These are phyloP conservation scores for Coffea eugenioides DNA, from an alignment of 257 asterid genomes.

Conservation along the genomic window DNA sequence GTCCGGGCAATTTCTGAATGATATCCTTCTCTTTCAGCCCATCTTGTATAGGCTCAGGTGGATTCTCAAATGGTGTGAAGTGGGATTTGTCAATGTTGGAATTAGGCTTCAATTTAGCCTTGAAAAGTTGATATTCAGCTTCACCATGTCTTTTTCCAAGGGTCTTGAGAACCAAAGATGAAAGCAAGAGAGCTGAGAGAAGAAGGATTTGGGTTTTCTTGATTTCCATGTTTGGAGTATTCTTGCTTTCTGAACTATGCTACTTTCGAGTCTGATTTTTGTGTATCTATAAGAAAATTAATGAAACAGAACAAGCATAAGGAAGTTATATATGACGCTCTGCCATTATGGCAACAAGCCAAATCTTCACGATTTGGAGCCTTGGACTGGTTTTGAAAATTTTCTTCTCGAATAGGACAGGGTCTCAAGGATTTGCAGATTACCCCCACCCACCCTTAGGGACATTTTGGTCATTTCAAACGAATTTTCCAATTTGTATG, in stretches of 20 bases:
- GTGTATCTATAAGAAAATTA: not conserved
- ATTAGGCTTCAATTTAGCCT: conserved; percentile 30
- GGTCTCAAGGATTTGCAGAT: too few species aligned
- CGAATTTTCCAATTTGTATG: too few species aligned
- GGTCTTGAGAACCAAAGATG: not conserved
- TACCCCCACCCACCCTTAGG: too few species aligned
- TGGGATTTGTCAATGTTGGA: conserved; percentile 37
- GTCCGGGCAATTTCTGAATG: conserved; percentile 57
- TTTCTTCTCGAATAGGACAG: too few species aligned
- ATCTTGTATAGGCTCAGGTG: conserved; percentile 14
- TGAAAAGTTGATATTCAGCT: conserved; percentile 39
- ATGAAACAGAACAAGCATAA: too few species aligned
- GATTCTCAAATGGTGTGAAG: conserved; percentile 28
- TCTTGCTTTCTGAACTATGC: not conserved
- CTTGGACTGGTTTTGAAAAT: too few species aligned
- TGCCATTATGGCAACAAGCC: too few species aligned
- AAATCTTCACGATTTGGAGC: too few species aligned
- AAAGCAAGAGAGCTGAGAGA: conserved; percentile 23
- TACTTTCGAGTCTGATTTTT: too few species aligned
- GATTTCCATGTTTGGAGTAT: conserved; percentile 18
- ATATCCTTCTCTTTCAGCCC: conserved; percentile 56
- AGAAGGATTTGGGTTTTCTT: conserved; percentile 13
- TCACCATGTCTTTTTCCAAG: conserved; percentile 34
- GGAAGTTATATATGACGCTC: too few species aligned
- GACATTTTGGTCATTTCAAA: too few species aligned